Base-by-base conservation (phyloP, 176 grass and related monocot genomes). In the Sorghum bicolor region DNA sequence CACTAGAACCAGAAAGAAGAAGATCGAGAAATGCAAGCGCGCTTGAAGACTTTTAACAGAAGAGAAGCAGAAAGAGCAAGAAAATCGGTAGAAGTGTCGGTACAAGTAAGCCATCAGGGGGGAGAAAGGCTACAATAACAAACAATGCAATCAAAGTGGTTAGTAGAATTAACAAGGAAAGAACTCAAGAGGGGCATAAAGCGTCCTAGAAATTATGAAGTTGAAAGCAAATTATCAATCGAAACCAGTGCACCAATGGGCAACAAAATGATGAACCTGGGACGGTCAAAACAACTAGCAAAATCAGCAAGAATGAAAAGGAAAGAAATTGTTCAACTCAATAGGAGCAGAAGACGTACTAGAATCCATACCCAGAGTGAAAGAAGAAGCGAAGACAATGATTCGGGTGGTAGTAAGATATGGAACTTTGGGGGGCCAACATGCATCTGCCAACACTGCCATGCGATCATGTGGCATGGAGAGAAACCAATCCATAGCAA, bases 391-490 rank as follows among this genome's bases (percentile, higher is more conserved):
- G 29, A 79, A 10, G 22, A 39, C 0, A 26, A 37, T 3, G 13
- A 39, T 62, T 20, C 71, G 0, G 34, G 16, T 31, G 24, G 60
- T 52, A 74, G 26, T 10, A 67, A 76, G 48, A 71, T 62, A 62
- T 79, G 75, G 83, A 86, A 72, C 22, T 86, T 79, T 15, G 67
- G 84, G 15, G 44, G 37, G 7, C 75, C 76, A 20, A 79, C 39
- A 22, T 79, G 53, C 76, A 86, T 28, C 14, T 86, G 84, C 58
- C 20, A 36, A 64, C 29, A 47, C 2, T 86, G 67, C 4, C 24
- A 33, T 29, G 76, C 84, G 60, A 61, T 61, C 20, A 69, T 79
- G 38, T 79, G 76, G 76, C 64, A 79, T 4, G 65, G 43, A 36
- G 67, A 86, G 60, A 79, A 24, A 58, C 44, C 1, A 47, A 16